A percentile compares a stretch with the other conserved stretches of the same genome.
Evolutionary conservation across 1,284 basidiomycete species (phyloP).

Genomic region (Papiliotrema flavescens): DNA sequence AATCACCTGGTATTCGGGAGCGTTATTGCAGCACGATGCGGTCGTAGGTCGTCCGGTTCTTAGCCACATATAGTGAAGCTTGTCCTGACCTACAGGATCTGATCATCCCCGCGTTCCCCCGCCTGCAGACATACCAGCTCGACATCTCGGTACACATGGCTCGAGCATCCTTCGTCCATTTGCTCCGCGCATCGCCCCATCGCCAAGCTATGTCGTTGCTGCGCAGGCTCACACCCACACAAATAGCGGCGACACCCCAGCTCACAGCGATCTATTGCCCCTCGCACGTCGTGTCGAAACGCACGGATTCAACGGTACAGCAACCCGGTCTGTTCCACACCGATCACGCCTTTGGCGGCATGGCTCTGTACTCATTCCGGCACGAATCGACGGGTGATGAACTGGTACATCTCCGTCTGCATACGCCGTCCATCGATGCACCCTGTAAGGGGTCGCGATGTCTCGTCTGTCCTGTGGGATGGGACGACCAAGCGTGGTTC

Average conservation of each 20-base stretch:
- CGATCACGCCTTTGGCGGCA: not conserved
- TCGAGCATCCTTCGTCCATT: not conserved
- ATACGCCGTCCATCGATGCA: not conserved
- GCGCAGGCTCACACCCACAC: not conserved
- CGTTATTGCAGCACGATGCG: not conserved
- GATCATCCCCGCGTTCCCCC: slow-evolving; percentile 8
- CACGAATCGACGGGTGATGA: not conserved
- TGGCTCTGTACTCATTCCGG: not conserved
- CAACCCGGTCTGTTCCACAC: not conserved
- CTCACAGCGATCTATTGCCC: not conserved
- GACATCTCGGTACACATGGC: slow-evolving; percentile 2
- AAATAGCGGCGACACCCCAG: not conserved
- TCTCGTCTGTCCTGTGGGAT: not conserved
- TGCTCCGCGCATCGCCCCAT: not conserved
- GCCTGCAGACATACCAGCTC: slow-evolving; percentile 5
- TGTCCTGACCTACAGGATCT: not conserved
- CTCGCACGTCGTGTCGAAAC: not conserved
- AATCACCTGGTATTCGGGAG: not conserved
- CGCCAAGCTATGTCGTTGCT: not conserved
- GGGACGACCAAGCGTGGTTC: not conserved
- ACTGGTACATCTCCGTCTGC: not conserved
- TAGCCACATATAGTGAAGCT: not conserved
- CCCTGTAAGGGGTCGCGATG: not conserved
- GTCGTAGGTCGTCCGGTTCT: not conserved
- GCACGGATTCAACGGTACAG: not conserved